phyloP scores from a whole-genome alignment of 768 basidiomycete genomes.

The Russula griseocarnosa region DNA sequence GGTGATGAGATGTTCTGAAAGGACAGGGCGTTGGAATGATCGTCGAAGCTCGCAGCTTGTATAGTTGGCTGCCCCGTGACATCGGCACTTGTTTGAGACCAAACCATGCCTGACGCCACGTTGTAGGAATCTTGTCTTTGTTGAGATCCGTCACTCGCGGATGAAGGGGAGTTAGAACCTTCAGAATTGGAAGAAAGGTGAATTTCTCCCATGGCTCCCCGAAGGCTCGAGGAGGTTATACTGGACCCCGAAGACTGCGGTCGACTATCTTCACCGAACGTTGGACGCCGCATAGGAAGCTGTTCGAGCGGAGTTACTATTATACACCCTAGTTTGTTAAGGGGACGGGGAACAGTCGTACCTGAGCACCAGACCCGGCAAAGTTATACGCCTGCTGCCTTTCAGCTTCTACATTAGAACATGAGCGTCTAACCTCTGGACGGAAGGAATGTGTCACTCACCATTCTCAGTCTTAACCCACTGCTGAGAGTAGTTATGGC shows the following conservation, averaged over 20 bases:
- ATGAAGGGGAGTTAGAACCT: slow-evolving; percentile 34
- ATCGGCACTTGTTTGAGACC: slow-evolving; percentile 26
- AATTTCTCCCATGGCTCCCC: slow-evolving; percentile 60
- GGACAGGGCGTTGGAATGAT: slow-evolving; percentile 21
- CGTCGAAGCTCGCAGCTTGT: slow-evolving; percentile 21
- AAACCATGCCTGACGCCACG: slow-evolving; percentile 29
- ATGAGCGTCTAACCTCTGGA: background rate
- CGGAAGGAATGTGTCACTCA: background rate
- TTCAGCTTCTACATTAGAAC: slow-evolving; percentile 15
- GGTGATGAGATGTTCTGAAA: slow-evolving; percentile 27
- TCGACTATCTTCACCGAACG: slow-evolving; percentile 29
- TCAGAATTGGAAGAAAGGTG: slow-evolving; percentile 38
- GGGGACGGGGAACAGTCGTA: slow-evolving; percentile 9
- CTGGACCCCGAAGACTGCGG: slow-evolving; percentile 42
- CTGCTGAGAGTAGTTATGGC: slow-evolving; percentile 24
- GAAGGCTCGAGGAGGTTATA: slow-evolving; percentile 47
- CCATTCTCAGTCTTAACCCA: slow-evolving; percentile 27
- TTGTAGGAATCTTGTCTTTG: slow-evolving; percentile 31
- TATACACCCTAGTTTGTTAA: slow-evolving; percentile 18
- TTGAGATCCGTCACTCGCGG: slow-evolving; percentile 29
- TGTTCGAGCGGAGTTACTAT: slow-evolving; percentile 33
- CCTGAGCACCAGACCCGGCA: slow-evolving; percentile 30
- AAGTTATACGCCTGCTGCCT: slow-evolving; percentile 26
- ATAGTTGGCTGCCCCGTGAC: slow-evolving; percentile 18
- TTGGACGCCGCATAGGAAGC: slow-evolving; percentile 29